phyloP scores from a whole-genome alignment of 2,329 filamentous ascomycete species.

The Monosporascus sp. region DNA sequence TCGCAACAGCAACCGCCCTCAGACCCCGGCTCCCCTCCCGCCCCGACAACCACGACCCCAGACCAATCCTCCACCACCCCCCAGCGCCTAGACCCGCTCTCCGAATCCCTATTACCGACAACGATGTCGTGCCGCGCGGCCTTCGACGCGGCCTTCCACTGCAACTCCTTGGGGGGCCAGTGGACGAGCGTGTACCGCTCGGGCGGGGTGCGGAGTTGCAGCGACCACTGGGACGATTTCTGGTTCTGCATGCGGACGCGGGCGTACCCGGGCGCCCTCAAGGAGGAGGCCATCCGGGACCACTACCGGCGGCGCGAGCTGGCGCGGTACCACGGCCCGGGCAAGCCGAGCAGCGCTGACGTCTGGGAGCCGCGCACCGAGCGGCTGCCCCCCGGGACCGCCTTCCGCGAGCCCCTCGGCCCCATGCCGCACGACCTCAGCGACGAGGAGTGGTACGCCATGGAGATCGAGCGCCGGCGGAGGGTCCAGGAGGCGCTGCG shows the following conservation, averaged over 20 bases:
- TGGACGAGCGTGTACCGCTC: conserved; percentile 89
- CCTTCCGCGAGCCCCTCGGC: conserved; percentile 38
- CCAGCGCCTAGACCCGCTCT: conserved; percentile 39
- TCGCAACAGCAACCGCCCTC: conserved; percentile 21
- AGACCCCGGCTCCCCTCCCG: conserved; percentile 16
- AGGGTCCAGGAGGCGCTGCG: conserved; percentile 14
- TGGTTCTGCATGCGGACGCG: conserved; percentile 95
- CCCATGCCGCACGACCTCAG: conserved; percentile 26
- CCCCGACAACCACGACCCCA: conserved; percentile 4
- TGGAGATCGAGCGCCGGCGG: conserved; percentile 27
- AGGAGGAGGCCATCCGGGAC: conserved; percentile 57
- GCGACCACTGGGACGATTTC: conserved; percentile 85
- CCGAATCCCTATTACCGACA: conserved; percentile 69
- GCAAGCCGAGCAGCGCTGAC: conserved; percentile 74
- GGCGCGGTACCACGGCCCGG: conserved; percentile 58
- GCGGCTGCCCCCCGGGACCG: conserved; percentile 46
- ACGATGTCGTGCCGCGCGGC: conserved; percentile 84
- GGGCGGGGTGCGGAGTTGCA: conserved; percentile 71
- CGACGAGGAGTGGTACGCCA: conserved; percentile 39
- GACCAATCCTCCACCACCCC: conserved; percentile 12
- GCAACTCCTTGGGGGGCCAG: conserved; percentile 84
- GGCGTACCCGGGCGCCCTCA: conserved; percentile 52
- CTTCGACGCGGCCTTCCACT: conserved; percentile 93
- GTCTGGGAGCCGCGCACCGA: conserved; percentile 74
- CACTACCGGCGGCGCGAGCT: conserved; percentile 63